Percentiles rank a stretch among this genome's conserved stretches.
phyloP scores from a whole-genome alignment of 176 grass and related monocot species.

The Oryza longistaminata region DNA sequence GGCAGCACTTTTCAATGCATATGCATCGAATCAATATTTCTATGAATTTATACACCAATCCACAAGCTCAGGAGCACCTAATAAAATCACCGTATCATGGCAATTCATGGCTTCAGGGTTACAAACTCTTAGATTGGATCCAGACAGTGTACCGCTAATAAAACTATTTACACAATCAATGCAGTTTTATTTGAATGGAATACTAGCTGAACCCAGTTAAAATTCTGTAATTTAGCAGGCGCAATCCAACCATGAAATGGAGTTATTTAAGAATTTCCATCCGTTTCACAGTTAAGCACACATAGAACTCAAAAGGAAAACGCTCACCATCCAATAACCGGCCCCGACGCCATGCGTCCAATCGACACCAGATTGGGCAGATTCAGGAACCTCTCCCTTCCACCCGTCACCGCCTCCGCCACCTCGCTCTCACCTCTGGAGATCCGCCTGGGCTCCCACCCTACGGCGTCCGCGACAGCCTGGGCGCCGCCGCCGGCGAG shows the following conservation, averaged over 20 bases:
- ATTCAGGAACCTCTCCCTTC: conserved; percentile 79
- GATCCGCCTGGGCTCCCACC: conserved; percentile 44
- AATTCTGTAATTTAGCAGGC: not conserved
- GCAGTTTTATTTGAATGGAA: not conserved
- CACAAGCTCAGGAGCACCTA: not conserved
- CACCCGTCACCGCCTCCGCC: not conserved
- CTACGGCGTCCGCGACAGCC: conserved; percentile 25
- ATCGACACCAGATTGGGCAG: conserved; percentile 93
- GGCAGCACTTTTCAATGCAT: not conserved
- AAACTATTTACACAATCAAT: not conserved
- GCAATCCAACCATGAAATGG: not conserved
- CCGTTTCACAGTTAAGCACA: not conserved
- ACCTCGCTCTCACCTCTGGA: conserved; percentile 1
- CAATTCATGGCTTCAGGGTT: not conserved
- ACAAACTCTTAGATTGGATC: not conserved
- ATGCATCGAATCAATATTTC: not conserved
- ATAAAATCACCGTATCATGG: not conserved
- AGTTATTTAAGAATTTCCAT: not conserved
- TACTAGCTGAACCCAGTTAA: not conserved
- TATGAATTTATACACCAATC: not conserved
- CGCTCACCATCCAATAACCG: conserved; percentile 82
- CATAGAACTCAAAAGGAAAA: not conserved
- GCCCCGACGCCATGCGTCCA: conserved; percentile 83
- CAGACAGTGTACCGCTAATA: not conserved
- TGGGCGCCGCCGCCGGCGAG: conserved; percentile 40